A percentile compares a stretch with the other conserved stretches of the same genome.
Evolutionary conservation across 23 red algal species (phyloP).

Genomic region (Gracilariopsis chorda): DNA sequence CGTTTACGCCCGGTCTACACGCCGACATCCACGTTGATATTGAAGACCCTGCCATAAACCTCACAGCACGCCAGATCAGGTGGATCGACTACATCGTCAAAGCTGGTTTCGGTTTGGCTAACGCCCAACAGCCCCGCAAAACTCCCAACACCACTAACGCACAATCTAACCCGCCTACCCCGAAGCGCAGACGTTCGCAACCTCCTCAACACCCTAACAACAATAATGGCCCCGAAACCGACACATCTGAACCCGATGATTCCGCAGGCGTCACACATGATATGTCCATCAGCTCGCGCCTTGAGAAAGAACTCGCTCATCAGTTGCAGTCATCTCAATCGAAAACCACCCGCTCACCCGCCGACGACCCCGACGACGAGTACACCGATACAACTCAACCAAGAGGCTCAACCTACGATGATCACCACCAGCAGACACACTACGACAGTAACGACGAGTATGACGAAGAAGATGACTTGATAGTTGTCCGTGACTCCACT

Average conservation of each 20-base stretch:
- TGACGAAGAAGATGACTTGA: constrained; percentile 5
- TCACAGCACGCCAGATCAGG: constrained; percentile 53
- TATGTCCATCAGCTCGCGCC: not conserved
- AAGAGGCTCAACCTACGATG: not conserved
- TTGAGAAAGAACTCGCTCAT: constrained; percentile 2
- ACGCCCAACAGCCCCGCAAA: not conserved
- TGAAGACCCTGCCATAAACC: constrained; percentile 41
- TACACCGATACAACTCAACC: not conserved
- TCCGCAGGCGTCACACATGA: not conserved
- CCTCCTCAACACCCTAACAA: not conserved
- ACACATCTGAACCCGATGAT: not conserved
- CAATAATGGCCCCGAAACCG: not conserved
- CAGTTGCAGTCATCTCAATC: not conserved
- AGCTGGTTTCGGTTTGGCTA: constrained; percentile 34
- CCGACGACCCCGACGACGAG: too few species aligned
- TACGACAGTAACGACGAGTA: not conserved
- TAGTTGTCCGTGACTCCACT: not conserved
- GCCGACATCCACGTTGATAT: constrained; percentile 57
- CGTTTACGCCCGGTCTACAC: constrained; percentile 32
- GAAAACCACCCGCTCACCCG: not conserved
- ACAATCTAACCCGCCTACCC: not conserved
- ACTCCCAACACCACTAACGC: too few species aligned
- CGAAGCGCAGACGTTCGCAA: not conserved
- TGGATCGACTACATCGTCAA: constrained; percentile 60
- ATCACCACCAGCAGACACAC: not conserved